Percentiles rank a stretch among this genome's conserved stretches.
These are phyloP conservation scores for Ustilaginoidea virens DNA, from an alignment of 2,329 filamentous ascomycete genomes.

Conservation along the genomic window DNA sequence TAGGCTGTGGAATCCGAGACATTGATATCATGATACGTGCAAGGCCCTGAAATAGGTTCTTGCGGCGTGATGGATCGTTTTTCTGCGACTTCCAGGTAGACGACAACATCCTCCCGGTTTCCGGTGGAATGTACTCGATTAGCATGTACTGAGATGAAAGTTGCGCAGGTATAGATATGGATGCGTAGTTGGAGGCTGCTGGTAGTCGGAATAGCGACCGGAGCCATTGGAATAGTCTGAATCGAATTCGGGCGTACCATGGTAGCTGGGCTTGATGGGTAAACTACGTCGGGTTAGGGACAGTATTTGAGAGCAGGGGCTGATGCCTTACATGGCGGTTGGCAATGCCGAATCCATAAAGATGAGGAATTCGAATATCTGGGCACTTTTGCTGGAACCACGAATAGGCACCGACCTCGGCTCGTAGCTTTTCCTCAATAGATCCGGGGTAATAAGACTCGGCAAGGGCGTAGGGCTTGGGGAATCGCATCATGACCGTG, in stretches of 20 bases:
- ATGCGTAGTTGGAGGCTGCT: slow-evolving; percentile 4
- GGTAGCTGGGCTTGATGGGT: slow-evolving; percentile 5
- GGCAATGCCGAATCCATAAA: slow-evolving; percentile 10
- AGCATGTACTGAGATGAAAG: slow-evolving; percentile 9
- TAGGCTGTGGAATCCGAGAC: slow-evolving; percentile 13
- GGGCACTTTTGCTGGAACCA: slow-evolving; percentile 13
- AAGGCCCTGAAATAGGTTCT: slow-evolving; percentile 15
- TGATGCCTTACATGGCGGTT: slow-evolving; percentile 5
- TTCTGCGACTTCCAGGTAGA: slow-evolving; percentile 9
- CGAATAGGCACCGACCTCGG: slow-evolving; percentile 11
- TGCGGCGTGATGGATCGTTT: slow-evolving; percentile 4
- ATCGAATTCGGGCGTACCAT: slow-evolving; percentile 4
- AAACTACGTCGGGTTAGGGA: slow-evolving; percentile 5
- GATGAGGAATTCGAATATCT: slow-evolving; percentile 10
- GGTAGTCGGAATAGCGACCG: slow-evolving; percentile 3
- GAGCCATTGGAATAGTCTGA: slow-evolving; percentile 1
- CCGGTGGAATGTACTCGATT: slow-evolving; percentile 11
- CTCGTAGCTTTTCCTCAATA: slow-evolving; percentile 25
- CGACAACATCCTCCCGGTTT: slow-evolving; percentile 13
- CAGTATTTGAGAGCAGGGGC: not conserved
- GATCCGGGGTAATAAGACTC: slow-evolving; percentile 21
- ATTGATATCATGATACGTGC: slow-evolving; percentile 13
- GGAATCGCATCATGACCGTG: slow-evolving; percentile 15
- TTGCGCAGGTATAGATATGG: slow-evolving; percentile 2
- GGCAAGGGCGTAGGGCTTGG: slow-evolving; percentile 20